Base-by-base conservation (phyloP, 257 asterid genomes). In the Hygrophila difformis region DNA sequence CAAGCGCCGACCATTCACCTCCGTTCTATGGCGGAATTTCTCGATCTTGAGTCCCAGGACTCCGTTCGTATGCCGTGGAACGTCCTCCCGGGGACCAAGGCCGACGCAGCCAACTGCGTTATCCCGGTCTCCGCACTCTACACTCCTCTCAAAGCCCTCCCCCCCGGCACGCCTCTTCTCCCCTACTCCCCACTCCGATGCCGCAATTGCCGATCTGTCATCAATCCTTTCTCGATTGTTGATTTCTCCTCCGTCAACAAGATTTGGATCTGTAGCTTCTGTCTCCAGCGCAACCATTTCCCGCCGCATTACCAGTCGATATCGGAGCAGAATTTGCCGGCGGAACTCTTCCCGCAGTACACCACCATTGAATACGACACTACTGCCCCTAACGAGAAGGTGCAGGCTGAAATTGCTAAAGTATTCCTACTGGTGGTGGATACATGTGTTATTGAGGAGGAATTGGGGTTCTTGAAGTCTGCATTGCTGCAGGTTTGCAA, bases 61-160 rank as follows among this genome's bases (percentile, higher is more conserved):
- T 69, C 84, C 29, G 92, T 89, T 23, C 81, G 98, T 45, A 89
- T 89, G 98, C 94, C 98, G 15, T 89, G 96, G 96, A 89, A 89
- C 67, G 96, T 89, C 38, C 71, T 89, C 6, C 98, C 98, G 7
- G 98, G 98, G 22, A 77, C 92, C n/a, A 89, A 82, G 71, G 64
- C 80, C 12, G 94, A 85, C 48, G 79, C 94, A 5, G 88, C 93
- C 4, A 83, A 82, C 50, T 89, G 94, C 72, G 67, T 81, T 39
- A 74, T 89, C 45, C 98, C 96, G 66, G 75, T 89, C 75, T 87
- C 98, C 55, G 93, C 94, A 18, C 63, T 89, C 63, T 89, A 89
- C 78, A 78, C 94, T 3, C 98, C 94, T 13, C 62, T 89, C 42
- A 89, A 78, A 70, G 77, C 92, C 34, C 73, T 85, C 49, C 91